Percentiles rank a stretch among this genome's conserved stretches.
Conservation (phyloP, 345 rosid genomes). For the Salix arbutifolia region DNA sequence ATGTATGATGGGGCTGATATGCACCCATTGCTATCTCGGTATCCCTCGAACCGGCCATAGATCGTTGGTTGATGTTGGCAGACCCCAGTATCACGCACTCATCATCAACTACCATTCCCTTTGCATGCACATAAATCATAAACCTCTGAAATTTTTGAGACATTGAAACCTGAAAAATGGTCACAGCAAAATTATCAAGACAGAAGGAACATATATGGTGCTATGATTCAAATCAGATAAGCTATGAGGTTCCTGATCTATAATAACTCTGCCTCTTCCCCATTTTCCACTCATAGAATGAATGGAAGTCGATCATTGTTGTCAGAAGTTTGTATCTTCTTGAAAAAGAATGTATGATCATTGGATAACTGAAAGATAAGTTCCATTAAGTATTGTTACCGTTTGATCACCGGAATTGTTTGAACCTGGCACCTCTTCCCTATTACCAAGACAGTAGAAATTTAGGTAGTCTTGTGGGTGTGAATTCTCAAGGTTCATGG, state of each 20-base stretch:
- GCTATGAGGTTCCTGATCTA: neutral
- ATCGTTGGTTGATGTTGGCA: constrained; percentile 80
- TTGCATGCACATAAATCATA: constrained; percentile 82
- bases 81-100: constrained; percentile 81
- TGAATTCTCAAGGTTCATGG: constrained; percentile 42
- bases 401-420: constrained; percentile 13
- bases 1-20: constrained; percentile 63
- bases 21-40: constrained; percentile 91
- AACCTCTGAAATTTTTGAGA: constrained; percentile 59
- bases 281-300: neutral
- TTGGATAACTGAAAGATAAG: neutral
- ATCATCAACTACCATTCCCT: constrained; percentile 84
- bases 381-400: constrained; percentile 26
- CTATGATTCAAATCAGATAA: neutral
- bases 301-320: neutral
- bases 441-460: constrained; percentile 78
- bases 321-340: neutral
- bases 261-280: neutral
- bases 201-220: neutral
- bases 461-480: constrained; percentile 73
- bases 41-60: constrained; percentile 78
- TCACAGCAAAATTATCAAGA: neutral
- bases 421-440: constrained; percentile 50
- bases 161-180: constrained; percentile 44
- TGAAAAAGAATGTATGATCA: neutral